phyloP scores from a whole-genome alignment of 2,329 filamentous ascomycete species.

The Parasarocladium wereldwijsianum region DNA sequence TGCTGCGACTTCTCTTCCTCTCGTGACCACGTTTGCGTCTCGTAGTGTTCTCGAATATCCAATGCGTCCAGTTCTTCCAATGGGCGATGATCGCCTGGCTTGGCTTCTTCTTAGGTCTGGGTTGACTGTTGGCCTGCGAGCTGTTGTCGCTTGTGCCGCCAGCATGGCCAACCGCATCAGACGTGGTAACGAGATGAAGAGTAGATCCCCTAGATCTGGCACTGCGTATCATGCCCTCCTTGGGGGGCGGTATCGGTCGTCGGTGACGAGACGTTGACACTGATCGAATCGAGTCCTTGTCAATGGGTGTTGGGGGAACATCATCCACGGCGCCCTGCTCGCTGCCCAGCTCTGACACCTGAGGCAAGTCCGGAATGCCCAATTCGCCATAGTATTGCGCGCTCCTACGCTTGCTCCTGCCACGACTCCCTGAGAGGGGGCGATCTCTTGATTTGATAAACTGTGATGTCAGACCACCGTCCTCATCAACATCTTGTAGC shows the following conservation, averaged over 20 bases:
- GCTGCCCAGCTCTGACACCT: slow-evolving; percentile 49
- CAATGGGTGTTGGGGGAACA: slow-evolving; percentile 54
- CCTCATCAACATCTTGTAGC: slow-evolving; percentile 66
- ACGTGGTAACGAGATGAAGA: slow-evolving; percentile 66
- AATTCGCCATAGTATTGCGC: slow-evolving; percentile 47
- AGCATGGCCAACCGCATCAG: slow-evolving; percentile 31
- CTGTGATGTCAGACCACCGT: slow-evolving; percentile 39
- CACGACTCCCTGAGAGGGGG: slow-evolving; percentile 48
- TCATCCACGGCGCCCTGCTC: slow-evolving; percentile 29
- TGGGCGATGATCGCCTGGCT: slow-evolving; percentile 44
- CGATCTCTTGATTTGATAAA: slow-evolving; percentile 27
- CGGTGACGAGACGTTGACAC: slow-evolving; percentile 64
- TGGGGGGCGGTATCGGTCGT: slow-evolving; percentile 67
- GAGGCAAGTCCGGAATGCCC: slow-evolving; percentile 58
- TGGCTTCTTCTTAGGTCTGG: slow-evolving; percentile 39
- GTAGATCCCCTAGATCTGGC: slow-evolving; percentile 70
- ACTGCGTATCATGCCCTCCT: slow-evolving; percentile 56
- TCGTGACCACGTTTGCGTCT: slow-evolving; percentile 29
- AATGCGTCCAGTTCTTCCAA: slow-evolving; percentile 51
- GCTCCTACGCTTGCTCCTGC: slow-evolving; percentile 58
- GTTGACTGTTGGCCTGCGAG: slow-evolving; percentile 17
- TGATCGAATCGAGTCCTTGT: slow-evolving; percentile 65
- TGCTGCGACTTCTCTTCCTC: slow-evolving; percentile 39
- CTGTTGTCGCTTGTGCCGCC: slow-evolving; percentile 10
- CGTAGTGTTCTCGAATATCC: slow-evolving; percentile 45